Conservation (phyloP, 805 yeast genomes). For the Starmerella floris region DNA sequence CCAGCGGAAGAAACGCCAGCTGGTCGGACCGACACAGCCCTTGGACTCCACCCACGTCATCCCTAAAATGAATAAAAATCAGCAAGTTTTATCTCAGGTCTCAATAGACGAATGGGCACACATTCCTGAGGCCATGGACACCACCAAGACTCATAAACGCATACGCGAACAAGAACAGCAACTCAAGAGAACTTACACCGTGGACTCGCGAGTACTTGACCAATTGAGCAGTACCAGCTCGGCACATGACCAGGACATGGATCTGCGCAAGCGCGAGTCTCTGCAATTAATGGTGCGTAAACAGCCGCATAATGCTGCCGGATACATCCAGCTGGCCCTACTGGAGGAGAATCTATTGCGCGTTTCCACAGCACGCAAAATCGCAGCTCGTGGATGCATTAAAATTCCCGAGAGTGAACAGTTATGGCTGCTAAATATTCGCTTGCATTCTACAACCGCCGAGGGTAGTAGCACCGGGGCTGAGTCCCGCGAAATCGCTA, state of each 20-base stretch:
- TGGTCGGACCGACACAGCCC: neutral
- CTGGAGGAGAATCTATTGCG: constrained; percentile 56
- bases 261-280: neutral
- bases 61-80: no score
- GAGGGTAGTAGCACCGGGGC: constrained; percentile 27
- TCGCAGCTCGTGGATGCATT: constrained; percentile 64
- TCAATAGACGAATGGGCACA: constrained; percentile 64
- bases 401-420: constrained; percentile 53
- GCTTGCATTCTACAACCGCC: constrained; percentile 36
- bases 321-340: constrained; percentile 79
- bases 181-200: constrained; percentile 32
- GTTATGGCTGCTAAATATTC: constrained; percentile 70
- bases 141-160: constrained; percentile 69
- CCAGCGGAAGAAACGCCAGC: neutral
- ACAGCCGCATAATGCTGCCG: constrained; percentile 58
- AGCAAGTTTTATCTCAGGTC: constrained; percentile 44
- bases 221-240: constrained; percentile 35
- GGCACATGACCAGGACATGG: constrained; percentile 29
- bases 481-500: constrained; percentile 38
- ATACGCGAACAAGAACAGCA: constrained; percentile 38
- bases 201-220: constrained; percentile 42
- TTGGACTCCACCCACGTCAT: neutral
- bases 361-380: constrained; percentile 40
- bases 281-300: constrained; percentile 48
- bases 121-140: constrained; percentile 79